Base-by-base conservation (phyloP, 352 stramenopile species). In the Blastocystis sp. region DNA sequence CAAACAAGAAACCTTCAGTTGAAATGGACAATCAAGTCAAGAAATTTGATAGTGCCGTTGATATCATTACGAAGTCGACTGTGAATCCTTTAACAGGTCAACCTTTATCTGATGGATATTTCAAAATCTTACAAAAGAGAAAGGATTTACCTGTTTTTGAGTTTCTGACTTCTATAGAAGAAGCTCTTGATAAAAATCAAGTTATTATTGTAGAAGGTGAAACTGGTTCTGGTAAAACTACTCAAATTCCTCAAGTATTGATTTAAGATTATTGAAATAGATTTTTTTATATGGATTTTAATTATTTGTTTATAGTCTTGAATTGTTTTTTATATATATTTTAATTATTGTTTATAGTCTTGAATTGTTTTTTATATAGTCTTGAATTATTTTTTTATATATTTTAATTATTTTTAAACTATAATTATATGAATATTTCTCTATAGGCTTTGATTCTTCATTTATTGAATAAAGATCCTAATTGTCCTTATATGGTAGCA, bases 181-280 rank as follows among this genome's bases (percentile, higher is more conserved):
- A 82, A 21, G 73, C 75, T 11, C 70, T 91, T 18, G 58, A 71
- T n/a, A 68, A 75, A 7, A 85, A 84, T 67, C 80, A 88, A 55
- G 84, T 95, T 21, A 78, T 97, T 31, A 86, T 98, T 10, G 83
- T 96, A 13, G 90, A 95, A 65, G 91, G 89, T 67, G 88, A 99
- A 71, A 99, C 90, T 4, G 91, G 91, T 32, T 86, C 72, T 52
- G 88, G 87, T 52, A 96, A 96, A 72, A 95, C 82, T 9, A 93
- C 84, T 41, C 81, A 93, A 72, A 88, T 90, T 42, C 72, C 70
- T 18, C 67, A 76, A 39, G 74, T 73, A 40, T 40, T 72, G n/a
- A 49, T 62, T 36, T 24, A 48, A 10, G 66, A 55, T 42, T 52
- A 34, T 24, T 55, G 54, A 43, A 2, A 16, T 39, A 16, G 33